Evolutionary conservation across 345 rosid genomes (phyloP).

Genomic region (Acer negundo): DNA sequence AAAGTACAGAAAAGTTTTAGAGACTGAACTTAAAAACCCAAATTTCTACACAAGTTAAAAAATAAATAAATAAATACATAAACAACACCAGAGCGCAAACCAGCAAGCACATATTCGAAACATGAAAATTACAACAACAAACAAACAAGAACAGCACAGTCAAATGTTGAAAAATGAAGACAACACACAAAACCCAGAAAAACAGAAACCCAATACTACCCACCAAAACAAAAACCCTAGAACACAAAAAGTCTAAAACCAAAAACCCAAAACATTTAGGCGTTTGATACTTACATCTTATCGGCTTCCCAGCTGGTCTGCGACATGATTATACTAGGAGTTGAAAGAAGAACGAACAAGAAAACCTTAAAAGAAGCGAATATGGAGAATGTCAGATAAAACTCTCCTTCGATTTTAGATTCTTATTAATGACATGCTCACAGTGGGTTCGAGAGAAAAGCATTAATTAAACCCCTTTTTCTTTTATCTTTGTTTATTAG

Average conservation of each 20-base stretch:
- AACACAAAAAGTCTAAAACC: constrained; percentile 12
- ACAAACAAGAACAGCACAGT: not conserved
- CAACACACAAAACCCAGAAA: constrained; percentile 6
- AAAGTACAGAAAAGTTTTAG: not conserved
- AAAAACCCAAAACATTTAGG: not conserved
- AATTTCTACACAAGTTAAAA: not conserved
- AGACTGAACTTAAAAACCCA: constrained; percentile 3
- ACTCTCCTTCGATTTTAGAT: not conserved
- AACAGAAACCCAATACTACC: constrained; percentile 1
- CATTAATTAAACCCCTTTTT: not conserved
- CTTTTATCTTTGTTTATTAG: not conserved
- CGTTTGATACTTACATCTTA: constrained; percentile 37
- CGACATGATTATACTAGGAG: constrained; percentile 29
- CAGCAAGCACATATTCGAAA: not conserved
- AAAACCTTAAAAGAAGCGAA: not conserved
- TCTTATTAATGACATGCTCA: constrained; percentile 2
- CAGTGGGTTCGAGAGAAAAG: not conserved
- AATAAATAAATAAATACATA: too few species aligned
- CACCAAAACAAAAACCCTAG: constrained; percentile 4
- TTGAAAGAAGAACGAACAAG: not conserved
- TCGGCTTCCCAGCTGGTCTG: constrained; percentile 48
- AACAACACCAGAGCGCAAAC: not conserved
- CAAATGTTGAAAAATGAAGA: not conserved
- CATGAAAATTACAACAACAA: not conserved
- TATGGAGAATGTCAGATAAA: constrained; percentile 9